Conservation (phyloP, 2,329 filamentous ascomycete species). For the Cercospora canescens region DNA sequence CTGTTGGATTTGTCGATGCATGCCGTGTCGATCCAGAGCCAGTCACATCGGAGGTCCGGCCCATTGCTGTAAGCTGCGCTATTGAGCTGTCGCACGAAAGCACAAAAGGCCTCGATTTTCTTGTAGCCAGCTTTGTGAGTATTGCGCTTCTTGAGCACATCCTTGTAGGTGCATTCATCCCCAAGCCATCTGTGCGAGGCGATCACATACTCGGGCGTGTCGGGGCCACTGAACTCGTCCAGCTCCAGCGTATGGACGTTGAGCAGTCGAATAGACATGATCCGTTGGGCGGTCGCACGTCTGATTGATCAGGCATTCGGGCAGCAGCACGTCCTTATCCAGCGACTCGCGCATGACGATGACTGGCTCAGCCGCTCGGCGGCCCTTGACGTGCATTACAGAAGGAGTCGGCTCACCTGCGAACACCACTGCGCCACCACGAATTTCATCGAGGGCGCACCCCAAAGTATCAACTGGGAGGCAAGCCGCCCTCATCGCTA, state of each 20-base stretch:
- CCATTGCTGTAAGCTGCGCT: not conserved
- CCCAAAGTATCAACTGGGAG: not conserved
- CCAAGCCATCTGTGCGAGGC: conserved; percentile 15
- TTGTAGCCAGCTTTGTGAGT: conserved; percentile 4
- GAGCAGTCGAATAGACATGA: conserved; percentile 12
- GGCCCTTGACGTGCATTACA: not conserved
- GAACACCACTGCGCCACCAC: not conserved
- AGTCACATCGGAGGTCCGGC: conserved; percentile 5
- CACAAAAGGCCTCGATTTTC: conserved; percentile 7
- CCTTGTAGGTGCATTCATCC: conserved; percentile 11
- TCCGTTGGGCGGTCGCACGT: not conserved
- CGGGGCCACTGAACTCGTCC: not conserved
- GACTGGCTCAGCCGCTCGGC: conserved; percentile 7
- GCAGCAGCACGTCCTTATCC: conserved; percentile 4
- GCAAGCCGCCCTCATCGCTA: not conserved
- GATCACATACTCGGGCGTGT: conserved; percentile 12
- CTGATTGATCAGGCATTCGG: conserved; percentile 1
- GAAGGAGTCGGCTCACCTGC: not conserved
- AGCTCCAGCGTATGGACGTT: conserved; percentile 11
- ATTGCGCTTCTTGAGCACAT: conserved; percentile 18
- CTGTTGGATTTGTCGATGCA: conserved; percentile 23
- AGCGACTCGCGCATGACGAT: not conserved
- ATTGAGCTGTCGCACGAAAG: not conserved
- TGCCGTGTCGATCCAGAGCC: conserved; percentile 25
- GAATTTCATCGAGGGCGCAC: not conserved